Evolutionary conservation across 2,329 filamentous ascomycete species (phyloP), one percentile per base, ranked within the genome.

Genomic region (Cyanodermella asteris): DNA sequence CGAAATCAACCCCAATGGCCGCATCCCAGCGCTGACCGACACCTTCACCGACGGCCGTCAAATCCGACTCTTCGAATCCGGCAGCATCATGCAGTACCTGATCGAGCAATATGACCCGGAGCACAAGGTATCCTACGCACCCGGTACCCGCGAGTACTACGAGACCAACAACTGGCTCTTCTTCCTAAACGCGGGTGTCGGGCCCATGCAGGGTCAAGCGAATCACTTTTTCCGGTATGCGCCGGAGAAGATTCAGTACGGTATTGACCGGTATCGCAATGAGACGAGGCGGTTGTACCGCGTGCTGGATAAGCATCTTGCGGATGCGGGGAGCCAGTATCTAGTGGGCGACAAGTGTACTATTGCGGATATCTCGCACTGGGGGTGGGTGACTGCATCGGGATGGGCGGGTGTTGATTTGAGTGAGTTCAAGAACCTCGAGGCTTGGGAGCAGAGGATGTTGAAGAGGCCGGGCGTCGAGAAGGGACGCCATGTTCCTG

Each of bases 1-100:
- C 15, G 69, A 71, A 26, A 90, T 91, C 52, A 91, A 91, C 50
- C 81, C 81, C 34, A 91, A 91, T 46, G 81, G 81, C 34, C 74
- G 81, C 36, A 91, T 91, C 38, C 82, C 81, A 4, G 81, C 81
- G 29, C 40, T 91, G 25, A 87, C 76, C 6, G 81, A 91, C 49
- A 75, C 59, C 5, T 72, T 76, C 44, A 56, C 57, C 5, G 71
- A 87, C 44, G 76, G 77, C 36, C 55, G 73, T 44, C 54, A 56
- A 17, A 78, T 91, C 43, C 60, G 63, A 29, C 46, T 91, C 11
- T 91, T 90, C 42, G 81, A 91, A 50, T 76, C 68, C 34, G 80
- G 77, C 29, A 66, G 72, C 34, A 87, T 91, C 43, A 56, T 90
- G 52, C 68, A 81, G 47, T 91, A 91, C 45, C 62, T 91, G 5